Percentiles rank a stretch among this genome's conserved stretches.
phyloP scores from a whole-genome alignment of 1,139 yeast species.

The Pichia sp. region DNA sequence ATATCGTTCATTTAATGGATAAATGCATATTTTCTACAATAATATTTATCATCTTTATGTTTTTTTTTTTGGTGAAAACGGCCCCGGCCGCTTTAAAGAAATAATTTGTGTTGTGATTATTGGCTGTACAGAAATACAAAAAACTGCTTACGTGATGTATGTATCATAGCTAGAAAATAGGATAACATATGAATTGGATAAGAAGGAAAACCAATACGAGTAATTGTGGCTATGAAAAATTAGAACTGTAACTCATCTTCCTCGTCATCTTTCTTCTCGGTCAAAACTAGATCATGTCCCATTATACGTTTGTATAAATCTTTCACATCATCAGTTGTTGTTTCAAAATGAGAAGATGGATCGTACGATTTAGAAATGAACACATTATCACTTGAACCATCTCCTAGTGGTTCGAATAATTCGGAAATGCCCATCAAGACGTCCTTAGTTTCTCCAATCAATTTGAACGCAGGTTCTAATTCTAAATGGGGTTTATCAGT shows the following conservation, averaged over 20 bases:
- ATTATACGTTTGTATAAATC: constrained; percentile 87
- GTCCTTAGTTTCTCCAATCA: constrained; percentile 72
- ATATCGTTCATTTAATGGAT: no score
- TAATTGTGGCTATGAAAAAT: no score
- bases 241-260: constrained; percentile 33
- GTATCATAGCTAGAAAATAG: no score
- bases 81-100: no score
- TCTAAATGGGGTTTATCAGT: constrained; percentile 91
- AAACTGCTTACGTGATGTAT: no score
- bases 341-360: constrained; percentile 90
- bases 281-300: constrained; percentile 84
- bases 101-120: no score
- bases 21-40: no score
- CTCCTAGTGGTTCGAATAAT: constrained; percentile 76
- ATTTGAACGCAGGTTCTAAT: constrained; percentile 88
- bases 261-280: constrained; percentile 63
- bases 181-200: no score
- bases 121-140: no score
- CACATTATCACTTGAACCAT: constrained; percentile 73
- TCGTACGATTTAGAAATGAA: constrained; percentile 85
- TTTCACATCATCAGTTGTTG: constrained; percentile 94
- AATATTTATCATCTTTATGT: no score
- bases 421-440: constrained; percentile 96
- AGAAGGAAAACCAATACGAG: no score
- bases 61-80: no score